Evolutionary conservation across 2,329 filamentous ascomycete genomes (phyloP).

Genomic region (Claviceps africana): DNA sequence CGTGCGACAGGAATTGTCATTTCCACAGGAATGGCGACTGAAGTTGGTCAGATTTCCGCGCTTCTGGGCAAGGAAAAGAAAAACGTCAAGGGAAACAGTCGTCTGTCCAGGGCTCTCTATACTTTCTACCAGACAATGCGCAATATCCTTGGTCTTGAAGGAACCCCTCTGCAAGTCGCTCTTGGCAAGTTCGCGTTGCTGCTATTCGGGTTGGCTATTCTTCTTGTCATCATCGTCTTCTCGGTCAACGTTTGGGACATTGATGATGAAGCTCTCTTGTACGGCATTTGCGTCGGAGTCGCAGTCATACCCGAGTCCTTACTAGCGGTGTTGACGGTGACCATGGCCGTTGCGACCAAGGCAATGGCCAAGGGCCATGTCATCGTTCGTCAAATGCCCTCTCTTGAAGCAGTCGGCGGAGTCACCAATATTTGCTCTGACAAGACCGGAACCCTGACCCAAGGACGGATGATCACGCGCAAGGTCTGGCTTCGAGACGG

Average conservation of each 20-base stretch:
- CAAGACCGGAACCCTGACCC: conserved; percentile 55
- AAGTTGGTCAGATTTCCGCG: conserved; percentile 63
- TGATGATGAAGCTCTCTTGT: conserved; percentile 43
- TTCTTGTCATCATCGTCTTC: conserved; percentile 49
- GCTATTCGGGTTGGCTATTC: conserved; percentile 57
- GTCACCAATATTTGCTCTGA: conserved; percentile 60
- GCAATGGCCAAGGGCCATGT: conserved; percentile 51
- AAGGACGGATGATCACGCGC: conserved; percentile 51
- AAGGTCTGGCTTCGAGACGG: conserved; percentile 47
- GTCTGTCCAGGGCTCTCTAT: conserved; percentile 30
- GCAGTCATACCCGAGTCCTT: conserved; percentile 53
- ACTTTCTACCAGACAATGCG: conserved; percentile 29
- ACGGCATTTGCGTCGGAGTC: conserved; percentile 47
- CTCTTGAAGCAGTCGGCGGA: conserved; percentile 52
- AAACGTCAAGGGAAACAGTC: conserved; percentile 24
- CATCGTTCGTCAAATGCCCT: conserved; percentile 50
- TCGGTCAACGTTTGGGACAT: conserved; percentile 40
- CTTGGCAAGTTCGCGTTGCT: conserved; percentile 73
- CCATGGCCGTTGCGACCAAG: conserved; percentile 53
- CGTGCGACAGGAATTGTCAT: conserved; percentile 55
- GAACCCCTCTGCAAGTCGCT: conserved; percentile 74
- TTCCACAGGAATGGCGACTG: conserved; percentile 58
- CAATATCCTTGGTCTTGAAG: conserved; percentile 51
- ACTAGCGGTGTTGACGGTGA: conserved; percentile 57
- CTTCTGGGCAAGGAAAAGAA: conserved; percentile 45